Percentiles rank a stretch among this genome's conserved stretches.
phyloP scores from a whole-genome alignment of 768 basidiomycete genomes.

The Mycena vulgaris region DNA sequence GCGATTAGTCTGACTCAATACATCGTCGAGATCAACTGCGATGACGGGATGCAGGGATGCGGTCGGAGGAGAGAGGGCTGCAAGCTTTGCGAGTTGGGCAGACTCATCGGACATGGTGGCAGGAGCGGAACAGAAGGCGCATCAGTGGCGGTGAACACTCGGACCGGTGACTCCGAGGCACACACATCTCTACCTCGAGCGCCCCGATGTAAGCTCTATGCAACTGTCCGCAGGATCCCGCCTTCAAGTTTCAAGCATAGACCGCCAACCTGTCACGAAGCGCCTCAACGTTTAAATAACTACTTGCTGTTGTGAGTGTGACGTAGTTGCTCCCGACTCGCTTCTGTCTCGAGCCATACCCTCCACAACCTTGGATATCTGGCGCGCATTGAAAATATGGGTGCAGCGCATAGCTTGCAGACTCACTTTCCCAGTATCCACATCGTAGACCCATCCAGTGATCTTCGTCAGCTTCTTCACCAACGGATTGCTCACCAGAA shows the following conservation, averaged over 20 bases:
- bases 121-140: too few relatives aligned
- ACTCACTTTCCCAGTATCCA: slow-evolving; percentile 67
- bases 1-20: slow-evolving; percentile 65
- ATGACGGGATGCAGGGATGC: slow-evolving; percentile 33
- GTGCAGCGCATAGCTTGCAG: neutral
- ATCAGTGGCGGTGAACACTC: too few relatives aligned
- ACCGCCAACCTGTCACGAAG: too few relatives aligned
- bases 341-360: neutral
- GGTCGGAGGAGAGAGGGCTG: slow-evolving; percentile 32
- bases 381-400: neutral
- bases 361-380: neutral
- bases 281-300: too few relatives aligned
- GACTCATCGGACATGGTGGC: slow-evolving; percentile 25
- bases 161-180: too few relatives aligned
- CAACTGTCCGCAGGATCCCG: too few relatives aligned
- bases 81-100: slow-evolving; percentile 24
- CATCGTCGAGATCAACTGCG: slow-evolving; percentile 39
- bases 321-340: too few relatives aligned
- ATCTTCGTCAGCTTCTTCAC: slow-evolving; percentile 57
- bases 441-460: slow-evolving; percentile 68
- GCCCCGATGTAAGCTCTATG: too few relatives aligned
- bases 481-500: slow-evolving; percentile 58
- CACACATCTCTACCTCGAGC: too few relatives aligned
- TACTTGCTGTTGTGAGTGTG: too few relatives aligned
- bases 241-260: too few relatives aligned